Evolutionary conservation across 2,329 filamentous ascomycete genomes (phyloP).

Genomic region (Fusarium brachygibbosum): DNA sequence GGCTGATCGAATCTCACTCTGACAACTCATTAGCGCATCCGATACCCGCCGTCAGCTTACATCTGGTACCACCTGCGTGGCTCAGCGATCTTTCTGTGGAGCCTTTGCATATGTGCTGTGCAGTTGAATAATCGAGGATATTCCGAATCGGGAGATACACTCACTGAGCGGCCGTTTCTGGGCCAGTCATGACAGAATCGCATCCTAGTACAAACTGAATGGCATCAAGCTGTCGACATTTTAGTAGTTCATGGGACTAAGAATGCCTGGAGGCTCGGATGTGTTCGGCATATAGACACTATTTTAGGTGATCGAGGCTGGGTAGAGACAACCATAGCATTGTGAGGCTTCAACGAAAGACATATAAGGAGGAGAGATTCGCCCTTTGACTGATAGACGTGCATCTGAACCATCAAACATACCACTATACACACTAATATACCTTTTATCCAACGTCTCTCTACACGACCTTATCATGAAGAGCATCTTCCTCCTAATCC

Average conservation of each 20-base stretch:
- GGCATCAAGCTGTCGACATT: too few species aligned
- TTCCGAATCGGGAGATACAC: not conserved
- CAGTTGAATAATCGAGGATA: not conserved
- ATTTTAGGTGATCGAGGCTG: not conserved
- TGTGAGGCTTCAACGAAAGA: not conserved
- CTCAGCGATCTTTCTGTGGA: not conserved
- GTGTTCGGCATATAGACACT: not conserved
- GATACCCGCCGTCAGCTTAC: constrained; percentile 1
- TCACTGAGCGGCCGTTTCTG: not conserved
- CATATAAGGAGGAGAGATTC: not conserved
- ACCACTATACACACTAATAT: too few species aligned
- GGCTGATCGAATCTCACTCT: not conserved
- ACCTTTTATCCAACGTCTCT: rapidly evolving
- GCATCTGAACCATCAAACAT: too few species aligned
- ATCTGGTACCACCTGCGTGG: too few species aligned
- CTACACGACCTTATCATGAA: not conserved
- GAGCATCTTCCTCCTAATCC: not conserved
- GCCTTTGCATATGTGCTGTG: not conserved
- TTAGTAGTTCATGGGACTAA: not conserved
- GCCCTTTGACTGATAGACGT: too few species aligned
- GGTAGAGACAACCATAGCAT: not conserved
- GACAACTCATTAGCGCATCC: not conserved
- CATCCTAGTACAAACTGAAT: not conserved
- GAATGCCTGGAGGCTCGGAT: not conserved
- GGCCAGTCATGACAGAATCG: not conserved